phyloP scores from a whole-genome alignment of 345 rosid species.

The Carallia brachiata region DNA sequence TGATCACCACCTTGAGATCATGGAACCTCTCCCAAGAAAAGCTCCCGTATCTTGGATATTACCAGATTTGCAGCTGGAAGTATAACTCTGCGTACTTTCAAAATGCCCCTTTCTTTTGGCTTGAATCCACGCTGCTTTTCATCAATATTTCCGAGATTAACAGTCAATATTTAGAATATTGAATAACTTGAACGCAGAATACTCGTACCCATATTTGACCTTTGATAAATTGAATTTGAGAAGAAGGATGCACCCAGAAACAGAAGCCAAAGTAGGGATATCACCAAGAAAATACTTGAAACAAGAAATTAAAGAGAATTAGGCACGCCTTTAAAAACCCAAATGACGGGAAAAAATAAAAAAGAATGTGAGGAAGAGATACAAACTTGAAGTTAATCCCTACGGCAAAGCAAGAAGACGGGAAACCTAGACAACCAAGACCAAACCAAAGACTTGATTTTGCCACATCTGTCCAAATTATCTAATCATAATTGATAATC shows the following conservation, averaged over 20 bases:
- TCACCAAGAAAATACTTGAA: conserved; percentile 60
- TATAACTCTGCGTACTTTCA: conserved; percentile 53
- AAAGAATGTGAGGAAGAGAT: conserved; percentile 15
- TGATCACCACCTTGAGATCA: conserved; percentile 79
- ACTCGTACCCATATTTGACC: conserved; percentile 33
- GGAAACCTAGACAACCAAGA: conserved; percentile 68
- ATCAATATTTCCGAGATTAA: conserved; percentile 41
- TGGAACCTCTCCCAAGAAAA: conserved; percentile 93
- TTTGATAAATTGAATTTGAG: conserved; percentile 69
- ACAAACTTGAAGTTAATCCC: conserved; percentile 68
- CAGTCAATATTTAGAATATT: neutral
- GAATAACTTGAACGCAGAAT: neutral
- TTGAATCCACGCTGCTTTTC: conserved; percentile 42
- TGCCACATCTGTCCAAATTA: conserved; percentile 83
- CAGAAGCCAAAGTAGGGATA: conserved; percentile 75
- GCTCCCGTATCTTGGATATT: conserved; percentile 55
- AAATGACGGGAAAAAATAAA: neutral
- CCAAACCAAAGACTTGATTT: conserved; percentile 94
- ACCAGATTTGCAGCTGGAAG: conserved; percentile 80
- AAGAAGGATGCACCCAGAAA: conserved; percentile 72
- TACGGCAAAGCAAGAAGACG: conserved; percentile 78
- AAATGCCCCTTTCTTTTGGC: conserved; percentile 68
- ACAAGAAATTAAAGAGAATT: conserved; percentile 17
- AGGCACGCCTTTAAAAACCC: conserved; percentile 1
- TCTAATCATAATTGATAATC: conserved; percentile 48